Percentiles rank a stretch among this genome's conserved stretches.
Evolutionary conservation across 2,329 filamentous ascomycete genomes (phyloP).

Genomic region (Verticillium klebahnii): DNA sequence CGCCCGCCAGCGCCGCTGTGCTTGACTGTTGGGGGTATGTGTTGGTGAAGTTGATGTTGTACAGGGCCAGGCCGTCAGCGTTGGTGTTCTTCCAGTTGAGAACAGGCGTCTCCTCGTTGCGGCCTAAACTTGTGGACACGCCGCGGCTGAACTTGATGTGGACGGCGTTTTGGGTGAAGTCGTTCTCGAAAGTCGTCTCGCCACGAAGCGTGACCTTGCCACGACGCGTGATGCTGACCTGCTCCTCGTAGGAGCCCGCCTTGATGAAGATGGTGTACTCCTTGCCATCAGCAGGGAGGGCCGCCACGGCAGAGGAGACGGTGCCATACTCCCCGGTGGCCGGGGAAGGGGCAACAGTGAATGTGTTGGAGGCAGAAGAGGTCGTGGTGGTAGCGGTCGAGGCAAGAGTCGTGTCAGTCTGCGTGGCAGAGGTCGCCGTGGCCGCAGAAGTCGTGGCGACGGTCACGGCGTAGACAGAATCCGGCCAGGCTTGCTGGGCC

Average conservation of each 20-base stretch:
- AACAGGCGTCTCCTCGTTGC: conserved; percentile 37
- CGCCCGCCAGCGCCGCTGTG: conserved; percentile 21
- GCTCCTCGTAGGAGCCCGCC: conserved; percentile 52
- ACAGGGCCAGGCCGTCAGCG: conserved; percentile 45
- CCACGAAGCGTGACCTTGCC: conserved; percentile 32
- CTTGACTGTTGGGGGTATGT: conserved; percentile 23
- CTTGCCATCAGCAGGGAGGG: conserved; percentile 34
- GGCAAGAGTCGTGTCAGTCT: conserved; percentile 15
- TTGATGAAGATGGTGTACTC: conserved; percentile 33
- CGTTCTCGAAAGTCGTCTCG: conserved; percentile 24
- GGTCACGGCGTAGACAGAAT: conserved; percentile 18
- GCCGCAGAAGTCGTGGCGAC: not conserved
- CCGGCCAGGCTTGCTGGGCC: conserved; percentile 21
- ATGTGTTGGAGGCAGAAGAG: not conserved
- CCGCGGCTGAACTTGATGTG: conserved; percentile 30
- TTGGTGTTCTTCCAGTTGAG: conserved; percentile 37
- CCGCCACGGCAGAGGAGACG: conserved; percentile 36
- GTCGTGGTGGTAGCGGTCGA: conserved; percentile 5
- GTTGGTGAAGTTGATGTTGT: conserved; percentile 54
- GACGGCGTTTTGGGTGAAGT: conserved; percentile 30
- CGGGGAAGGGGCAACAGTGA: conserved; percentile 24
- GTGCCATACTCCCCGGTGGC: conserved; percentile 32
- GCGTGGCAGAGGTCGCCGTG: conserved; percentile 9
- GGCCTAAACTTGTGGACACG: conserved; percentile 30
- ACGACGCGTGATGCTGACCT: conserved; percentile 46